These are phyloP conservation scores for Cryphonectria carpinicola DNA, from an alignment of 2,329 filamentous ascomycete genomes.

Conservation along the genomic window DNA sequence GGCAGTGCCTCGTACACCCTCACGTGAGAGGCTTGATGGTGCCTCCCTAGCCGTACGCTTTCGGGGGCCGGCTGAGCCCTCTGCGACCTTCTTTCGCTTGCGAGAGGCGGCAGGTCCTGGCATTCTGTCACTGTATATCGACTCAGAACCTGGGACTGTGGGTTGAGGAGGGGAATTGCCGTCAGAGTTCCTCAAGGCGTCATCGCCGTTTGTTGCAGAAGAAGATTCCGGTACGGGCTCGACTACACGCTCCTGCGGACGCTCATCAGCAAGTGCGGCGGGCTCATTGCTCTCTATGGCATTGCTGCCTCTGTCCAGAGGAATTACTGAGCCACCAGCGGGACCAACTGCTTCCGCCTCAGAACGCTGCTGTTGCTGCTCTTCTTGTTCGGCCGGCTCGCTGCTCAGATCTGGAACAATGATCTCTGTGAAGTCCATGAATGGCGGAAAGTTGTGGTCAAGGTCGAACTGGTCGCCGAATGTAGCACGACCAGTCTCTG, in stretches of 20 bases:
- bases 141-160: neutral
- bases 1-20: neutral
- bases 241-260: neutral
- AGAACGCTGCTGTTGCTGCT: neutral
- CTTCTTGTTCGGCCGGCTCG: neutral
- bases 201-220: neutral
- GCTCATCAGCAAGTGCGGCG: too few relatives aligned
- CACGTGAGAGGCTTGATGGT: neutral
- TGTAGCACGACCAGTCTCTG: neutral
- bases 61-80: neutral
- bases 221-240: too few relatives aligned
- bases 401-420: neutral
- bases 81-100: constrained; percentile 5
- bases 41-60: neutral
- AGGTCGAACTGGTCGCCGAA: neutral
- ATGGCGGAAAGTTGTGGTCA: neutral
- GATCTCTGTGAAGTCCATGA: neutral
- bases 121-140: neutral
- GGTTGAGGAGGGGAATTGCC: neutral
- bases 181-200: neutral
- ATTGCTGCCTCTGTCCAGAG: neutral
- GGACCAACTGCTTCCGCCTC: neutral
- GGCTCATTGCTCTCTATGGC: neutral
- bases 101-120: neutral
- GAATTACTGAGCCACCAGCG: neutral